Conservation (phyloP, 192 early-diverging fungal genomes). For the Rhizoclosmatium globosum region DNA sequence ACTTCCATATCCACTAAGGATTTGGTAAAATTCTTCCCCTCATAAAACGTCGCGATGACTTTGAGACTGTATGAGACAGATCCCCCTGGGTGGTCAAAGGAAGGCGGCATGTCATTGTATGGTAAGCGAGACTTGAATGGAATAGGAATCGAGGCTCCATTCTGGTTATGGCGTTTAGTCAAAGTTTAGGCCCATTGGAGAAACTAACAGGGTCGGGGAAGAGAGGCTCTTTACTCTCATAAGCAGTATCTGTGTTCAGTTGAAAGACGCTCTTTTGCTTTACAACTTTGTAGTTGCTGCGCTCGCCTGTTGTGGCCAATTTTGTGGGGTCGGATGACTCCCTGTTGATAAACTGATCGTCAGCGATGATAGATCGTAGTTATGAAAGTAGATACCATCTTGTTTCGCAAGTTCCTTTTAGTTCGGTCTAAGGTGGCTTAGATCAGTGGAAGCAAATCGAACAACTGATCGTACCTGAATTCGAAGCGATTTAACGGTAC, state of each 20-base stretch:
- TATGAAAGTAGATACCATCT: neutral
- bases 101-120: constrained; percentile 14
- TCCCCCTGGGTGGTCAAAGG: constrained; percentile 9
- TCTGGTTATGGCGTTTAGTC: no score
- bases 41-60: constrained; percentile 13
- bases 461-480: neutral
- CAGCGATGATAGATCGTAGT: no score
- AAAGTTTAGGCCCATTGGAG: no score
- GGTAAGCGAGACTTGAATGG: constrained; percentile 35
- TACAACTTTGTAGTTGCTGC: neutral
- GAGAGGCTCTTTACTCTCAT: constrained; percentile 27
- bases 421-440: neutral
- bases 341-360: no score
- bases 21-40: constrained; percentile 35
- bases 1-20: constrained; percentile 17
- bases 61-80: constrained; percentile 31
- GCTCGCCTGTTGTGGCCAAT: neutral
- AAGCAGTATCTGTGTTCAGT: constrained; percentile 19
- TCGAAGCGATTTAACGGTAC: constrained; percentile 20
- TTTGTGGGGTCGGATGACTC: no score
- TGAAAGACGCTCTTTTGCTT: constrained; percentile 12
- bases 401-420: constrained; percentile 24
- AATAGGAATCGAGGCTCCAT: neutral
- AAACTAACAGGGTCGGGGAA: constrained; percentile 3
- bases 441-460: no score